Evolutionary conservation across 2,329 filamentous ascomycete species (phyloP), one percentile per base, ranked within the genome.

Genomic region (Calonectria montana): DNA sequence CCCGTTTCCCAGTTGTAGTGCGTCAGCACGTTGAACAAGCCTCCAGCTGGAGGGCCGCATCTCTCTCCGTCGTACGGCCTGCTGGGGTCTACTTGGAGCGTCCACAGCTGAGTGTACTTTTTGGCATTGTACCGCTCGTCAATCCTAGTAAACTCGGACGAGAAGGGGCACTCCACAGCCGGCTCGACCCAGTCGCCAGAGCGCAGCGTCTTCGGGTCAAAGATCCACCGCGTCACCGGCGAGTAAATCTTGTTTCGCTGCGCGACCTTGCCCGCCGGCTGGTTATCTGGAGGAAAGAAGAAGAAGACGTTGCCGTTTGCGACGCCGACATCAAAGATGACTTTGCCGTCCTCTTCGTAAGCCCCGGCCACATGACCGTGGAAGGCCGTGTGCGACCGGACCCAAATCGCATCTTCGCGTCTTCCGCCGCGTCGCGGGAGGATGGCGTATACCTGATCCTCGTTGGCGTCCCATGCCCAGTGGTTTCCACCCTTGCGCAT

Each of bases 291-390:
- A 0, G 72, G 72, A 8, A 65, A 73, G 35, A 64, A 74, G 12
- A 63, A 74, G 25, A 74, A 74, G 1, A 74, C 61, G 0, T 74
- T 74, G 1, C 62, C 69, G 0, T 74, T 61, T 9, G 73, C 72
- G 0, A 74, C 48, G 0, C 68, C 66, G 0, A 74, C 31, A 6
- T 74, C 73, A 0, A 71, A 74, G 0, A 74, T 45, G 0, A 74
- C 53, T 9, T 72, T 48, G 0, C 65, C 62, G 1, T 74, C 65
- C 8, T 72, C n/a, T 18, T 74, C 68, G 23, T 74, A 74, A 1
- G 65, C 47, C 0, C 72, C 72, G 1, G 66, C 72, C 12, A 74
- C 65, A 18, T 74, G 72, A 0, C 73, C 73, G 1, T 74, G 73
- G 12, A 74, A 74, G 4, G 66, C 45, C 16, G 70, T 70, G 0